Base-by-base conservation (phyloP, 345 rosid genomes). In the Lepidium africanum region DNA sequence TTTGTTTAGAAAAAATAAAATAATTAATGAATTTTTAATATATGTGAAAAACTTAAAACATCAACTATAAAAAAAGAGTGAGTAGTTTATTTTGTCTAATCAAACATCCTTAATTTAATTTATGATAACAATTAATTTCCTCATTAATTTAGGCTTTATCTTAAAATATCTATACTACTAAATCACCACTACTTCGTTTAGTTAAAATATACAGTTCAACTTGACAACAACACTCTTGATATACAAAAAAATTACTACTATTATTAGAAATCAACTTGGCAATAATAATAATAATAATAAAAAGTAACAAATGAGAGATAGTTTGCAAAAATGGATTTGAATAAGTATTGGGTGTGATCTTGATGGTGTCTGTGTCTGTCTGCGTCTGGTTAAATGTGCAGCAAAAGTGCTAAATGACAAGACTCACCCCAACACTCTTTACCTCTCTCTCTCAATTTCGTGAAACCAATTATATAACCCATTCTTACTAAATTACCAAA, bases 361-460 rank as follows among this genome's bases (percentile, higher is more conserved):
- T 11, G 32, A 39, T 23, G 47, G 63, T 25, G 36, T 23, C 11
- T 10, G 63, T 25, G 33, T 23, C 15, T 9, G 5, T 72, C 25
- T 9, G 5, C 69, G 50, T 43, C 38, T 60, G 21, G 33, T 25
- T 5, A 23, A 39, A 67, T 46, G 77, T 71, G 66, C 60, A 19
- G 64, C 60, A 19, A 55, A 66, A 74, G 83, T 80, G 85, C 84
- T 80, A 84, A 54, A 80, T 79, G 95, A 86, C 92, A 86, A 82
- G 81, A 81, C 83, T 65, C 59, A 37, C 68, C 53, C 42, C 62
- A 81, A 75, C 83, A 78, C 75, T 77, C 72, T n/a, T 68, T 79
- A 57, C 67, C 65, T 72, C 63, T 59, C 65, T 67, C 69, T 73
- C 79, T 75, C 71, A 67, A 72, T 79, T 58, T 30, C 13, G 76